Percentiles rank a stretch among this genome's conserved stretches.
Evolutionary conservation across 768 basidiomycete genomes (phyloP).

Genomic region (Dictyophora rubrovolvata): DNA sequence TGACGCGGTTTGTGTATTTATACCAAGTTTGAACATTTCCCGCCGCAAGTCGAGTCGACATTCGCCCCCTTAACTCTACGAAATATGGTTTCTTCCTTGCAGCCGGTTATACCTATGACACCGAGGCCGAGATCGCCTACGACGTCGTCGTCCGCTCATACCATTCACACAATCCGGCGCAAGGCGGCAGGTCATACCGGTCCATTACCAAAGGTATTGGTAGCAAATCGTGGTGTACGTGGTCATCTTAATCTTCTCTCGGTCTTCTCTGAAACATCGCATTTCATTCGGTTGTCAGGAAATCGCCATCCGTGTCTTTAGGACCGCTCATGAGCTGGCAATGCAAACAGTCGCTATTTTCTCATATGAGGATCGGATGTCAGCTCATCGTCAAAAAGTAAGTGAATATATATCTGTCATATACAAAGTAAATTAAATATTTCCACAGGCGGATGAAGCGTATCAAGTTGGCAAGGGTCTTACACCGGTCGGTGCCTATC

Average conservation of each 20-base stretch:
- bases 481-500: slow-evolving; percentile 93
- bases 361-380: slow-evolving; percentile 92
- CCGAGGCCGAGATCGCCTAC: slow-evolving; percentile 66
- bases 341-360: slow-evolving; percentile 99
- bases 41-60: slow-evolving; percentile 4
- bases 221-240: slow-evolving; percentile 84
- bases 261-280: neutral
- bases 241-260: neutral
- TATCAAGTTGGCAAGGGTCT: slow-evolving; percentile 96
- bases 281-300: slow-evolving; percentile 51
- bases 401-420: neutral
- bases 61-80: neutral
- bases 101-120: slow-evolving; percentile 63
- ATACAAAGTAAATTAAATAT: neutral
- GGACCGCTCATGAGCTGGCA: slow-evolving; percentile 95
- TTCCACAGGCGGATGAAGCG: slow-evolving; percentile 82
- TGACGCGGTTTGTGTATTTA: slow-evolving; percentile 18
- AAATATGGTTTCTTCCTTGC: slow-evolving; percentile 31
- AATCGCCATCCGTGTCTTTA: slow-evolving; percentile 98
- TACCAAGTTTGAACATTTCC: neutral
- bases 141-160: slow-evolving; percentile 80
- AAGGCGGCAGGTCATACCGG: slow-evolving; percentile 87
- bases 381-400: slow-evolving; percentile 96
- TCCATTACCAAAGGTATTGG: slow-evolving; percentile 83
- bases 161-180: slow-evolving; percentile 82